These are phyloP conservation scores for Xanthoceras sorbifolium DNA, from an alignment of 345 rosid species.

Conservation along the genomic window DNA sequence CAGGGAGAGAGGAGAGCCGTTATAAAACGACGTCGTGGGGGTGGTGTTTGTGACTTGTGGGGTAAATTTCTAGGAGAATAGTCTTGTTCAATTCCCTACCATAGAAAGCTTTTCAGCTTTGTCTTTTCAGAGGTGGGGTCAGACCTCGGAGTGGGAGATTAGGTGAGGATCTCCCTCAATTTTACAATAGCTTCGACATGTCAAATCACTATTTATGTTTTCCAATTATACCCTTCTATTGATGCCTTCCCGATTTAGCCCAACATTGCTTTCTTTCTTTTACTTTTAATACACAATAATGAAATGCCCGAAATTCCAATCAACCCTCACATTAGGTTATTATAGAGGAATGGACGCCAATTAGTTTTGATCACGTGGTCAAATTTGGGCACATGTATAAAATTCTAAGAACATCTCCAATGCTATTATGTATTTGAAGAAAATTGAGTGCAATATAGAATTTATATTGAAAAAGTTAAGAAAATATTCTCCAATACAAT, in stretches of 20 bases:
- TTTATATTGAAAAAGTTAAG: too few species aligned
- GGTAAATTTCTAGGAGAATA: not conserved
- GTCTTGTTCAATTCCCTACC: not conserved
- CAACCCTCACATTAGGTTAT: too few species aligned
- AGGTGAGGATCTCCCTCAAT: constrained; percentile 37
- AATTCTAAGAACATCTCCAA: too few species aligned
- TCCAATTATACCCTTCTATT: constrained; percentile 18
- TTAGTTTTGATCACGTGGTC: too few species aligned
- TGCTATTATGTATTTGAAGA: too few species aligned
- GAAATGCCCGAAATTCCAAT: too few species aligned
- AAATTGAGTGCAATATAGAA: too few species aligned
- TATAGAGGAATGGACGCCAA: too few species aligned
- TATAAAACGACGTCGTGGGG: not conserved
- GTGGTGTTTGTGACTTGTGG: not conserved
- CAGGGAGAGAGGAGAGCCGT: too few species aligned
- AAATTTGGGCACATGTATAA: too few species aligned
- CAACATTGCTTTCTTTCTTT: not conserved
- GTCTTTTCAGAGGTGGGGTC: constrained; percentile 7
- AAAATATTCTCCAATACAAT: too few species aligned
- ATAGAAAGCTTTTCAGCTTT: not conserved
- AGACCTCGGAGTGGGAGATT: not conserved
- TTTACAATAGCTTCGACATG: constrained; percentile 24
- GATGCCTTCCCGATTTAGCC: not conserved
- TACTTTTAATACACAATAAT: not conserved
- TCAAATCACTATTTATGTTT: constrained; percentile 22